Evolutionary conservation across 768 basidiomycete species (phyloP), one percentile per base, ranked within the genome.

Genomic region (Russula griseocarnosa): DNA sequence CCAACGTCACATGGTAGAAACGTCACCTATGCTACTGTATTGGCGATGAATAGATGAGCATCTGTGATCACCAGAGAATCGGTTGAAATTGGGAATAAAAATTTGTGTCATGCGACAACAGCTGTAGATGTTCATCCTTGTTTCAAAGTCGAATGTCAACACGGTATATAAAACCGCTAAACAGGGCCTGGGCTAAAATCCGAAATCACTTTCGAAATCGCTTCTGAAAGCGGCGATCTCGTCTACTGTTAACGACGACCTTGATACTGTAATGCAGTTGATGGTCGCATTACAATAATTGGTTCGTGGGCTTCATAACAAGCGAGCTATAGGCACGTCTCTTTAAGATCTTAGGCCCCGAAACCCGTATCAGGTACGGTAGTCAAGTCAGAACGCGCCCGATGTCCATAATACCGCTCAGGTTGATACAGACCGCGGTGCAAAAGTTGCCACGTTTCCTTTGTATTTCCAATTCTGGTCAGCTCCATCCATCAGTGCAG

Each of bases 401-500:
- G n/a, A 46, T 18, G 44, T 46, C 24, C 11, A 26, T 46, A 46
- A 10, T 10, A 22, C 10, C 22, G 24, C 49, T 49, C 24, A 16
- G 47, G 47, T 47, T 47, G n/a, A n/a, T n/a, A n/a, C n/a, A n/a
- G n/a, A n/a, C n/a, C n/a, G n/a, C n/a, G n/a, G n/a, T n/a, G n/a
- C n/a, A n/a, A n/a, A n/a, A 7, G 5, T 13, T 26, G 24, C 11
- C 47, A 24, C 47, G 47, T 26, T n/a, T 44, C 46, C n/a, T 14
- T 26, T 50, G 26, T 7, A 50, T 13, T 53, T 60, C 60, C 32
- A 60, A 60, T 46, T 60, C 0, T 60, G 26, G 59, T 8, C 10
- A 22, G 28, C 51, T n/a, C n/a, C n/a, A n/a, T n/a, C 51, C 11
- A 44, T 3, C 9, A 9, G 42, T 20, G 34, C 34, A n/a, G n/a